phyloP scores from a whole-genome alignment of 495 filamentous ascomycete species.

The Hypoxylon rickii region DNA sequence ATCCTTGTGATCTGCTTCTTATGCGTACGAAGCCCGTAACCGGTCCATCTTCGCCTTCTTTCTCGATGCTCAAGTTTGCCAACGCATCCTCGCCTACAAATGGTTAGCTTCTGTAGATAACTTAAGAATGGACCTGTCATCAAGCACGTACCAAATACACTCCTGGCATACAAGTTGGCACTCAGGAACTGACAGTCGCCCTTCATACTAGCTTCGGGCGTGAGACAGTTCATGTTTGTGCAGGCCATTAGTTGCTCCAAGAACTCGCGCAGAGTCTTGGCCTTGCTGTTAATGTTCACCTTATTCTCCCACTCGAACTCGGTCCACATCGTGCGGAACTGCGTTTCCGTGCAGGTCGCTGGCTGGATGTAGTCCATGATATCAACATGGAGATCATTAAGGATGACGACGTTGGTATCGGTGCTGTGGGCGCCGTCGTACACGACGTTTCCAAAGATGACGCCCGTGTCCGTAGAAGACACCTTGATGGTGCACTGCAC shows the following conservation, averaged over 20 bases:
- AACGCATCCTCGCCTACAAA: conserved; percentile 92
- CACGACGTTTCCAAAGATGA: conserved; percentile 99
- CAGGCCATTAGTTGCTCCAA: conserved; percentile 92
- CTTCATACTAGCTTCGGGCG: conserved; percentile 93
- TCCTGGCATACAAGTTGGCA: conserved; percentile 95
- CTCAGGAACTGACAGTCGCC: conserved; percentile 98
- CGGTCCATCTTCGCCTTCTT: conserved; percentile 92
- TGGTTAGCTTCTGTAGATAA: conserved; percentile 28
- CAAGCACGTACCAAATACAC: conserved; percentile 90
- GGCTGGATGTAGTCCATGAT: conserved; percentile 99
- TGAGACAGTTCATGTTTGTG: conserved; percentile 98
- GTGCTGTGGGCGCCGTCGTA: conserved; percentile 96
- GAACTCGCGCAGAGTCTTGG: conserved; percentile 90
- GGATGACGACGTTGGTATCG: conserved; percentile 95
- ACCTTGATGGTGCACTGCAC: conserved; percentile 99
- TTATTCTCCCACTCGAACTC: conserved; percentile 99
- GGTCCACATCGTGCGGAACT: conserved; percentile 99
- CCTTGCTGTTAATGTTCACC: conserved; percentile 98
- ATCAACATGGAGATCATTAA: conserved; percentile 98
- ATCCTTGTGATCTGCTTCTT: conserved; percentile 93
- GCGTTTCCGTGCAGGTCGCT: conserved; percentile 93
- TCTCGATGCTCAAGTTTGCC: conserved; percentile 97
- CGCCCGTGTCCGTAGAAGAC: conserved; percentile 95
- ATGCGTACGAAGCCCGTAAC: conserved; percentile 99
- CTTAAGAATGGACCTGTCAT: neutral